Conservation (phyloP, 192 early-diverging fungal species). For the Phlyctochytrium arcticum region DNA sequence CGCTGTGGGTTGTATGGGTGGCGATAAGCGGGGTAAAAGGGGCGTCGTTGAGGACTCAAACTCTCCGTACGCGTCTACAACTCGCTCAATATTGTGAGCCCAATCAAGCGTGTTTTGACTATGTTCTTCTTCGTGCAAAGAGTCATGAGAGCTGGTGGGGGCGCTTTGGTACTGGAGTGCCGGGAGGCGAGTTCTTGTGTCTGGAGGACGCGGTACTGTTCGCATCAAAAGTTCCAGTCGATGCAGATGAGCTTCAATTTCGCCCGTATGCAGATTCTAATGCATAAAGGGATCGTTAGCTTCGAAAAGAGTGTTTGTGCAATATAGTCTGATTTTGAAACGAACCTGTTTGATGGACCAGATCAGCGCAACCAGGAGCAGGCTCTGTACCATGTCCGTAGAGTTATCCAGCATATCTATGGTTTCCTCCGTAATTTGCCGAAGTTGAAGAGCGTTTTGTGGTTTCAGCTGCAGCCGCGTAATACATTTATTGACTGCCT, state of each 20-base stretch:
- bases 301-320: neutral
- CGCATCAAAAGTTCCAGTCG: neutral
- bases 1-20: too few species aligned
- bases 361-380: neutral
- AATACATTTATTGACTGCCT: neutral
- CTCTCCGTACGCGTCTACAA: too few species aligned
- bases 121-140: too few species aligned
- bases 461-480: neutral
- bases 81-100: too few species aligned
- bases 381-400: neutral
- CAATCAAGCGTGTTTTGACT: too few species aligned
- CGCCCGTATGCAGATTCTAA: neutral
- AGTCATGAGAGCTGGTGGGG: too few species aligned
- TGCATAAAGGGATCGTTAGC: neutral
- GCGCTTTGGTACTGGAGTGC: too few species aligned
- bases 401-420: neutral
- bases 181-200: too few species aligned
- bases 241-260: neutral
- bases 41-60: too few species aligned
- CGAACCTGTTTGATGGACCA: conserved; percentile 1
- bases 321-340: neutral
- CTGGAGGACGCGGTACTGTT: too few species aligned
- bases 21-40: too few species aligned
- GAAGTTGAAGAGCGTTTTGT: neutral
- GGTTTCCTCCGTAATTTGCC: neutral